Conservation (phyloP, 2,329 filamentous ascomycete species). For the Purpureocillium takamizusanense region DNA sequence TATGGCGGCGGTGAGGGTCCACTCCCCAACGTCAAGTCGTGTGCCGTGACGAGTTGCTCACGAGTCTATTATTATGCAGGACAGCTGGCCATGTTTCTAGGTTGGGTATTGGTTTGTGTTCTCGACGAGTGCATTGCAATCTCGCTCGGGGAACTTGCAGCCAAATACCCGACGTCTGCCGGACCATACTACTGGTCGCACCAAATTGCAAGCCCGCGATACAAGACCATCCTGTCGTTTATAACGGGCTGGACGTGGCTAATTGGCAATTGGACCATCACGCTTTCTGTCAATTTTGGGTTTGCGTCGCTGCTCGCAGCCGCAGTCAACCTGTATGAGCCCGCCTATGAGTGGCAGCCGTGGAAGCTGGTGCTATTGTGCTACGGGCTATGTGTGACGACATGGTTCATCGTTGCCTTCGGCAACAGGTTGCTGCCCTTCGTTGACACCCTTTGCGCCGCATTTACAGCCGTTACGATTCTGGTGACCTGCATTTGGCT, state of each 20-base stretch:
- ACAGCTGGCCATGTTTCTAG: conserved; percentile 4
- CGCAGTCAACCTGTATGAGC: conserved; percentile 3
- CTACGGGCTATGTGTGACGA: conserved; percentile 47
- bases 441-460: conserved; percentile 49
- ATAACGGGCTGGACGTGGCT: conserved; percentile 64
- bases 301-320: conserved; percentile 41
- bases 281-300: conserved; percentile 58
- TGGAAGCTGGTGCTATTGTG: conserved; percentile 57
- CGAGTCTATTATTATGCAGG: too few relatives aligned
- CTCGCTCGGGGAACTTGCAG: conserved; percentile 6
- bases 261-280: conserved; percentile 63
- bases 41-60: too few relatives aligned
- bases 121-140: conserved; percentile 4
- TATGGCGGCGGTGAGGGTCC: conserved; percentile 2
- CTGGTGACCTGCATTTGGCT: conserved; percentile 47
- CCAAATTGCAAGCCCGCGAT: conserved; percentile 18
- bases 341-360: conserved; percentile 7
- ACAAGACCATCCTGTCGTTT: conserved; percentile 33
- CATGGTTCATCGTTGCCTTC: conserved; percentile 34
- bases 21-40: neutral
- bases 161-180: conserved; percentile 6
- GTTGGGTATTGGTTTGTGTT: conserved; percentile 6
- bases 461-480: conserved; percentile 46
- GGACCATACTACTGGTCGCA: conserved; percentile 9
- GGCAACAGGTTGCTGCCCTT: conserved; percentile 48